Percentiles rank a stretch among this genome's conserved stretches.
Evolutionary conservation across 768 basidiomycete species (phyloP).

Genomic region (Termitomyces sp.): DNA sequence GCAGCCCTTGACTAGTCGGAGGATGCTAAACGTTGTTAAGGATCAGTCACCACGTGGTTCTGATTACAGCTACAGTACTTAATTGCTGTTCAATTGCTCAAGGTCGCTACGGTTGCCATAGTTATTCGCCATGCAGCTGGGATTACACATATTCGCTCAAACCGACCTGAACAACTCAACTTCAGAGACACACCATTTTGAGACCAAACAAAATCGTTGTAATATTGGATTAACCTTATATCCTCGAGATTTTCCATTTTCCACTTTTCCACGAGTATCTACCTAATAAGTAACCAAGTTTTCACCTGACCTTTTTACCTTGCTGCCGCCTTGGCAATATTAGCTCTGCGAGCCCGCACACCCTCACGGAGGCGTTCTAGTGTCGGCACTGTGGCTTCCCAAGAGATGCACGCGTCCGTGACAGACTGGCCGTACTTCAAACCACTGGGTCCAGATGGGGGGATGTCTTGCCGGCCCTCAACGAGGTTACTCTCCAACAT

Average conservation of each 20-base stretch:
- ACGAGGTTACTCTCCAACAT: conserved; percentile 94
- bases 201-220: not conserved
- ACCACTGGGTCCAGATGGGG: conserved; percentile 60
- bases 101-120: not conserved
- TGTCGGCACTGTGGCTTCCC: conserved; percentile 79
- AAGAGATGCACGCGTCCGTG: conserved; percentile 86
- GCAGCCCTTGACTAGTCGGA: too few relatives aligned
- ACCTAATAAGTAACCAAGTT: not conserved
- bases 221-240: not conserved
- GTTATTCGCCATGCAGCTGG: not conserved
- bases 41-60: not conserved
- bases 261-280: not conserved
- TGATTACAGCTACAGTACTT: not conserved
- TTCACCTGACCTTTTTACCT: not conserved
- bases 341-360: conserved; percentile 67
- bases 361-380: conserved; percentile 86
- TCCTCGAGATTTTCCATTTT: not conserved
- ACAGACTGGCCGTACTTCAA: conserved; percentile 83
- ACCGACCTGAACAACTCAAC: not conserved
- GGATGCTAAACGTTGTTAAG: not conserved
- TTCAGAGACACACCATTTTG: not conserved
- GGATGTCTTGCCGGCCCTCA: conserved; percentile 84
- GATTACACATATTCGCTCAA: not conserved
- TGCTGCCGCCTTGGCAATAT: conserved; percentile 28
- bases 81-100: not conserved